Percentiles rank a stretch among this genome's conserved stretches.
Conservation (phyloP, 2,329 filamentous ascomycete species). For the Verticillium alfalfae region DNA sequence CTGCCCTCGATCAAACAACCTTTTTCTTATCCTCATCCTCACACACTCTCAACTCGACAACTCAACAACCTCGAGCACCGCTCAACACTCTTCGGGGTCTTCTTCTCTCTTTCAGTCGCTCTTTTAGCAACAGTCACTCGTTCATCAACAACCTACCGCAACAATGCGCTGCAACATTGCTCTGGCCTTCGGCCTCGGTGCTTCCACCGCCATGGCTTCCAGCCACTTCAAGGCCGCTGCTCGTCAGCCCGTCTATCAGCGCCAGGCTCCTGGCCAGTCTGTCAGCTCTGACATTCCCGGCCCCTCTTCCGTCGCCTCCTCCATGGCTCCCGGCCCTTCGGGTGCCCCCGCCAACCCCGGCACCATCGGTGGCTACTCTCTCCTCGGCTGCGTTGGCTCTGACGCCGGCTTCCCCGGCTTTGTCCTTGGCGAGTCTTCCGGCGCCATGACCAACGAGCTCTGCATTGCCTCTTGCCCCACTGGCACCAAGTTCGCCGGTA, state of each 20-base stretch:
- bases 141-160: background rate
- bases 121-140: slow-evolving; percentile 1
- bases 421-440: slow-evolving; percentile 6
- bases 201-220: background rate
- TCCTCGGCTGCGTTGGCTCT: slow-evolving; percentile 22
- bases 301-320: background rate
- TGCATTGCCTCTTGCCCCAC: slow-evolving; percentile 18
- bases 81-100: background rate
- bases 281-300: background rate
- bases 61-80: background rate
- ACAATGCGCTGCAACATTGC: slow-evolving; percentile 1
- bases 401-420: slow-evolving; percentile 19
- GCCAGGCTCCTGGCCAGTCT: background rate
- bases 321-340: background rate
- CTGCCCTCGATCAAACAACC: background rate
- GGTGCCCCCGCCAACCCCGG: slow-evolving; percentile 8
- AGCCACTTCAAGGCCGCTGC: background rate
- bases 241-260: background rate
- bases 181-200: slow-evolving; percentile 1
- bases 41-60: slow-evolving; percentile 2
- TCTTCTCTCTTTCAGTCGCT: slow-evolving; percentile 2
- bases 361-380: slow-evolving; percentile 12
- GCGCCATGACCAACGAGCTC: slow-evolving; percentile 14
- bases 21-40: slow-evolving; percentile 1
- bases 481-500: slow-evolving; percentile 5